Conservation (phyloP, 768 basidiomycete genomes). For the Phylloporus sp. region DNA sequence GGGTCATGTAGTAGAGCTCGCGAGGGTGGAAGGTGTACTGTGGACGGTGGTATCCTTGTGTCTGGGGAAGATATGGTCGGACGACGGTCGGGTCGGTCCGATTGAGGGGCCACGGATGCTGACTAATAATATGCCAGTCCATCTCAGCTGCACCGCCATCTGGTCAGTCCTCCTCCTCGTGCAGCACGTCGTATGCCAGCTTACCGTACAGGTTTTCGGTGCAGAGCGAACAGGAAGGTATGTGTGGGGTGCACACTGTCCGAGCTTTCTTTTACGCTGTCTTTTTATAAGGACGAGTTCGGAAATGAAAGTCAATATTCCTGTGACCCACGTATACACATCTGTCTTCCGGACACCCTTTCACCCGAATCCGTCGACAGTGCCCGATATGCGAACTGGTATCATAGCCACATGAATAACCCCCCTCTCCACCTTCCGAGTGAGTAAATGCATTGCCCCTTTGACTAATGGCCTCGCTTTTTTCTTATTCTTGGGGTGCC, state of each 20-base stretch:
- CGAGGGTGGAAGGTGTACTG: constrained; percentile 35
- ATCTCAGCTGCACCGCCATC: constrained; percentile 26
- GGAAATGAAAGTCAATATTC: constrained; percentile 36
- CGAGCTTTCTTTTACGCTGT: constrained; percentile 9
- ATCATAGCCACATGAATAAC: constrained; percentile 28
- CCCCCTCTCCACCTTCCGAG: constrained; percentile 17
- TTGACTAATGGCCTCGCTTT: constrained; percentile 30
- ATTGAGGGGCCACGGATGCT: constrained; percentile 25
- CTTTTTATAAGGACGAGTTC: constrained; percentile 29
- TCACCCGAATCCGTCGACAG: constrained; percentile 32
- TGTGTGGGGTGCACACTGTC: constrained; percentile 18
- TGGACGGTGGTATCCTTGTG: constrained; percentile 16
- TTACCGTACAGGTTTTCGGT: constrained; percentile 11
- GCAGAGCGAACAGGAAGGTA: constrained; percentile 11
- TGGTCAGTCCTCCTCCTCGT: constrained; percentile 19
- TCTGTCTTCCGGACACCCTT: constrained; percentile 26
- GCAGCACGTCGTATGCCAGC: constrained; percentile 11
- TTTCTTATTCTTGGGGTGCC: constrained; percentile 17
- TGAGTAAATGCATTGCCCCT: constrained; percentile 27
- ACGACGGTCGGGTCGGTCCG: constrained; percentile 34
- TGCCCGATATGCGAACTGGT: constrained; percentile 15
- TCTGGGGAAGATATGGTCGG: constrained; percentile 33
- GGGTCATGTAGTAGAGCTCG: constrained; percentile 44
- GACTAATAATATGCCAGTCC: constrained; percentile 32
- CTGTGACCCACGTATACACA: constrained; percentile 27